Percentiles rank a stretch among this genome's conserved stretches.
These are phyloP conservation scores for Chlorella variabilis DNA, from an alignment of 163 green algal genomes.

Conservation along the genomic window DNA sequence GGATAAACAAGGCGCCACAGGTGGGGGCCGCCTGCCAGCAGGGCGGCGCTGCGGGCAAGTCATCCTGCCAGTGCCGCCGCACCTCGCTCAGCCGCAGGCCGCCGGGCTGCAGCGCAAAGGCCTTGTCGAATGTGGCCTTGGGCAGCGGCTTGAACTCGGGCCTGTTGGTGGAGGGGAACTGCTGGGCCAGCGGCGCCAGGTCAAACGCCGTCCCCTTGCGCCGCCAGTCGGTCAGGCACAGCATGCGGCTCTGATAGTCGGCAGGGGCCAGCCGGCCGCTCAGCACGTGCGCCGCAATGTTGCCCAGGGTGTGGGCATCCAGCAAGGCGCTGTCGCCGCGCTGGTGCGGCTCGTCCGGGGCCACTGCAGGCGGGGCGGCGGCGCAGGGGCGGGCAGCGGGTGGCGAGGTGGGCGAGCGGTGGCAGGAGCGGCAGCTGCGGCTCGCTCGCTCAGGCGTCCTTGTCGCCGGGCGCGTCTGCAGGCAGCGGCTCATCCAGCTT, in stretches of 20 bases:
- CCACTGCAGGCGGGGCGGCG: conserved; percentile 28
- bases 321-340: conserved; percentile 20
- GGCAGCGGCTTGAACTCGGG: conserved; percentile 5
- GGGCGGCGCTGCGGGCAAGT: no score
- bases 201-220: conserved; percentile 10
- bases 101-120: conserved; percentile 18
- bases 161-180: not conserved
- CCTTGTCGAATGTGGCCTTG: not conserved
- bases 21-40: no score
- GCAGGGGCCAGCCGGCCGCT: not conserved
- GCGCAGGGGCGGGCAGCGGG: not conserved
- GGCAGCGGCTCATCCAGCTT: no score
- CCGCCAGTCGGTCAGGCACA: not conserved
- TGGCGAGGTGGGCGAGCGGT: not conserved
- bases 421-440: not conserved
- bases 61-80: no score
- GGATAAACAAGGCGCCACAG: no score
- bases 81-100: conserved; percentile 8
- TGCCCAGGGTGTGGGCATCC: conserved; percentile 10
- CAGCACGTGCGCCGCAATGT: conserved; percentile 1
- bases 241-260: not conserved
- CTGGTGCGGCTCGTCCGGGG: conserved; percentile 25
- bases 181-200: conserved; percentile 7
- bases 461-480: no score
- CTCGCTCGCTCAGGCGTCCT: not conserved